A percentile compares a stretch with the other conserved stretches of the same genome.
These are phyloP conservation scores for Globisporangium carolinianum DNA, from an alignment of 352 stramenopile genomes.

Conservation along the genomic window DNA sequence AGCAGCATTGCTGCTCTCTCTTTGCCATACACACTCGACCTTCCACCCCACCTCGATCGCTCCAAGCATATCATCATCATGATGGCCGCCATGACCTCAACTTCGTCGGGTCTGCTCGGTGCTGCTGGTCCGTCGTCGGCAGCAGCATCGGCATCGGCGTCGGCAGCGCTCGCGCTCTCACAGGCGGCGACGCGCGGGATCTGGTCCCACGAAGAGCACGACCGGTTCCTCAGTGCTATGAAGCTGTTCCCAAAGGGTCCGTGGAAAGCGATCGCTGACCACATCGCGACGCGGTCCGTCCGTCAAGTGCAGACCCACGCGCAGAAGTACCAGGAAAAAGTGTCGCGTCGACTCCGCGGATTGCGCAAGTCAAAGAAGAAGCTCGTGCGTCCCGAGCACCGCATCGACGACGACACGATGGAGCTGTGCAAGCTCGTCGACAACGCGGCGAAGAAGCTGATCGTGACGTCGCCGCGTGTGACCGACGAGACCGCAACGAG, in stretches of 20 bases:
- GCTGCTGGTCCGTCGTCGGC: constrained; percentile 4
- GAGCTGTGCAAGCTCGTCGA: constrained; percentile 51
- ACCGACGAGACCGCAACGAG: constrained; percentile 6
- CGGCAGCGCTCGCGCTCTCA: background rate
- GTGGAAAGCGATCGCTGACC: constrained; percentile 67
- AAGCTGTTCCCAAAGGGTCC: constrained; percentile 61
- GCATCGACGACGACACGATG: constrained; percentile 56
- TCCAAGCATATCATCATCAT: background rate
- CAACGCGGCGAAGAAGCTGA: constrained; percentile 37
- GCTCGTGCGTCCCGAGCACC: constrained; percentile 44
- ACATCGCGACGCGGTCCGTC: constrained; percentile 63
- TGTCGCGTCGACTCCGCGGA: constrained; percentile 51
- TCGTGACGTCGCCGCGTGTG: constrained; percentile 15
- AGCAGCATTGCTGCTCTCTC: background rate
- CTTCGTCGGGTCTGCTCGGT: constrained; percentile 9
- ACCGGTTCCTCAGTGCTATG: constrained; percentile 63
- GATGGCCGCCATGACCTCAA: constrained; percentile 17
- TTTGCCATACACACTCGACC: background rate
- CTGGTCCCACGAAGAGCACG: constrained; percentile 64
- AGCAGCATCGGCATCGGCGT: background rate
- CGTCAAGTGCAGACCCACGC: constrained; percentile 69
- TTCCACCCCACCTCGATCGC: too few species aligned
- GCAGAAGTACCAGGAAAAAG: constrained; percentile 79
- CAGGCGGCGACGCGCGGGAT: constrained; percentile 22
- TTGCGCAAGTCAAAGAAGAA: constrained; percentile 72